Evolutionary conservation across 1,139 yeast species (phyloP), one percentile per base, ranked within the genome.

Genomic region (Candida tunisiensis): DNA sequence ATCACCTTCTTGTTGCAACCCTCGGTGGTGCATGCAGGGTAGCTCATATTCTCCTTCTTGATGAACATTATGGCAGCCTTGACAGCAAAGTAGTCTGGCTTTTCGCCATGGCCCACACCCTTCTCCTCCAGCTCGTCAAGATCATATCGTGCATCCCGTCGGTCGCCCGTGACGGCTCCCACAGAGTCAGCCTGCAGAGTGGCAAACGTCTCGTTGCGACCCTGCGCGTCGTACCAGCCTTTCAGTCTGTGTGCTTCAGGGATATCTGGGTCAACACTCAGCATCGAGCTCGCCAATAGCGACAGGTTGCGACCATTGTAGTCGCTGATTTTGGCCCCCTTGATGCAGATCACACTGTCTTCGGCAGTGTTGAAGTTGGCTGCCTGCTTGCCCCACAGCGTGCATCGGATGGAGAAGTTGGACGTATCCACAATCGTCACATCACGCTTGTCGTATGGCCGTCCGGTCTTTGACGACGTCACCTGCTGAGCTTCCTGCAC

Each of bases 151-250:
- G 38, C 35, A 20, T 42, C 45, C 12, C 31, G 31, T 42, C 92
- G 69, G 12, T 21, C 13, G 18, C 42, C 40, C 26, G 52, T 50
- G 13, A 61, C 45, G 14, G 36, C 40, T 9, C 37, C 38, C 3
- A 44, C 39, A n/a, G n/a, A n/a, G 5, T 40, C 35, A 4, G 49
- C 28, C 44, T 69, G 72, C 48, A 78, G 53, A n/a, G 71, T 57
- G 40, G 69, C 68, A 57, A 77, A 82, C 23, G 51, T 55, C 35
- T 69, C 72, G 33, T 60, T 56, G 24, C 62, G 61, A 27, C 94
- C 95, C 40, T 69, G 71, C 27, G 74, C 67, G 44, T 82, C 93
- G 45, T 72, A 91, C 99, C 99, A 91, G 4, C 98, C 96, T 51
- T 82, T 80, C 40, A 91, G 64, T 30, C 69, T 65, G 49, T 71